Evolutionary conservation across 768 basidiomycete species (phyloP).

Genomic region (Leccinum broughii): DNA sequence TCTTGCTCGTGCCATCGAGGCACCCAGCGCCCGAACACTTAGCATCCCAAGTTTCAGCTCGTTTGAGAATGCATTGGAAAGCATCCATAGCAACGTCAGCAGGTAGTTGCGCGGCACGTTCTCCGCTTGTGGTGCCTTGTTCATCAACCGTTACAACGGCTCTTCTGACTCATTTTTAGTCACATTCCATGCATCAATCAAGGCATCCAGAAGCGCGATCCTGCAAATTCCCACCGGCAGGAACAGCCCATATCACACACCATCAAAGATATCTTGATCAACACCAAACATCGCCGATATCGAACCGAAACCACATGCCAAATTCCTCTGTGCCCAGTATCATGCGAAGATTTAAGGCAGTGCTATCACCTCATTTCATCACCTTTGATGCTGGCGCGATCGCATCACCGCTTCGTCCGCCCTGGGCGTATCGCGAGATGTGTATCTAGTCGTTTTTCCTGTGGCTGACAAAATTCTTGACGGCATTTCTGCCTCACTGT

Average conservation of each 20-base stretch:
- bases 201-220: conserved; percentile 66
- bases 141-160: conserved; percentile 47
- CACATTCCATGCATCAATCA: conserved; percentile 52
- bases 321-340: no score
- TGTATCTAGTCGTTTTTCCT: no score
- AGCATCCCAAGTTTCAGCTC: not conserved
- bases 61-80: conserved; percentile 48
- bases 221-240: conserved; percentile 80
- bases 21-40: not conserved
- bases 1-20: conserved; percentile 16
- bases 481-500: no score
- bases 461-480: no score
- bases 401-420: no score
- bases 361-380: no score
- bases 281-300: no score
- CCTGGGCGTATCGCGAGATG: no score
- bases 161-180: conserved; percentile 33
- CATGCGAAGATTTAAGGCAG: no score
- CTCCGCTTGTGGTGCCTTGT: conserved; percentile 39
- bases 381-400: no score
- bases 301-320: no score
- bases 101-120: conserved; percentile 51
- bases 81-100: conserved; percentile 64
- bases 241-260: conserved; percentile 46
- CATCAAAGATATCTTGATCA: no score